Evolutionary conservation across 1,284 basidiomycete species (phyloP).

Genomic region (Cutaneotrichosporon daszewskae): DNA sequence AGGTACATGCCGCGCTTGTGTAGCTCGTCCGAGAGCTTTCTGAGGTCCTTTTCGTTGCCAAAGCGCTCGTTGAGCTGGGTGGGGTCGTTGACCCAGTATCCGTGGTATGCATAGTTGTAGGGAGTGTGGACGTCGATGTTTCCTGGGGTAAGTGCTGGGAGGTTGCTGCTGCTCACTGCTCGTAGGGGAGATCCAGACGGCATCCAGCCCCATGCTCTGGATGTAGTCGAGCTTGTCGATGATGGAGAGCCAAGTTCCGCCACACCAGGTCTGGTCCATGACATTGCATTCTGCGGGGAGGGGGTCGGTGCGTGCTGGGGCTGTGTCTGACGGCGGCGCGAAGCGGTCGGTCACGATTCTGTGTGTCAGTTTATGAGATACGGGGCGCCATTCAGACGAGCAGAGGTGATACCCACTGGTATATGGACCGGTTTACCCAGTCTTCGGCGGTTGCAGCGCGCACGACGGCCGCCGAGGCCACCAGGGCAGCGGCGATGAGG

Average conservation of each 20-base stretch:
- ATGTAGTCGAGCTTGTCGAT: conserved; percentile 70
- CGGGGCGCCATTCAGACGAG: not conserved
- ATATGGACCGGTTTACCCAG: conserved; percentile 47
- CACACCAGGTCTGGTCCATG: conserved; percentile 55
- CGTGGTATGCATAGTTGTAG: conserved; percentile 50
- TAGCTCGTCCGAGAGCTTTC: conserved; percentile 58
- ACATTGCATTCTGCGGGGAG: conserved; percentile 31
- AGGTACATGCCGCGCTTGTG: conserved; percentile 67
- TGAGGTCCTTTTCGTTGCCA: conserved; percentile 63
- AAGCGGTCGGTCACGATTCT: conserved; percentile 72
- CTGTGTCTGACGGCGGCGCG: conserved; percentile 55
- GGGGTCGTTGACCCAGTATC: conserved; percentile 55
- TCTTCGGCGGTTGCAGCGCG: conserved; percentile 37
- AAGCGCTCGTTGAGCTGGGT: conserved; percentile 62
- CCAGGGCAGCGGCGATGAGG: conserved; percentile 9
- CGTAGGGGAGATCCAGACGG: conserved; percentile 53
- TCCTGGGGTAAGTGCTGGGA: conserved; percentile 28
- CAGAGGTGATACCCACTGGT: conserved; percentile 34
- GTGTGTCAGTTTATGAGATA: conserved; percentile 4
- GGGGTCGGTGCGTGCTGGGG: conserved; percentile 53
- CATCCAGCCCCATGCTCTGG: conserved; percentile 68
- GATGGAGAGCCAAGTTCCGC: conserved; percentile 70
- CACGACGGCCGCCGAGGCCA: conserved; percentile 8
- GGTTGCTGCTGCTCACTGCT: conserved; percentile 18
- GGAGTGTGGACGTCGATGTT: conserved; percentile 64